These are phyloP conservation scores for Nigrospora osmanthi DNA, from an alignment of 2,329 filamentous ascomycete genomes.

Conservation along the genomic window DNA sequence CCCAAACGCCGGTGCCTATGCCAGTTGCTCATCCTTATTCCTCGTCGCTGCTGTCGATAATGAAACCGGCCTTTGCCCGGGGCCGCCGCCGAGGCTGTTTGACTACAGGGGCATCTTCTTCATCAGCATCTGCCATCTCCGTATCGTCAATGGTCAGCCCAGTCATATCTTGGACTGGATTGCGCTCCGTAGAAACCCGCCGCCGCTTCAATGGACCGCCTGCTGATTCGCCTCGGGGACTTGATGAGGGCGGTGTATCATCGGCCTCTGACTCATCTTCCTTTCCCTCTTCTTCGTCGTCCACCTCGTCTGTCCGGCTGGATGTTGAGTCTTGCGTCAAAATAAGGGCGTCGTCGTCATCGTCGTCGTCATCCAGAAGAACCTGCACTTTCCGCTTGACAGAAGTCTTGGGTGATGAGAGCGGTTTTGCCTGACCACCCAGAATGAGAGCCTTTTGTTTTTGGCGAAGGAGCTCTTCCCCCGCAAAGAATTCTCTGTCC, in stretches of 20 bases:
- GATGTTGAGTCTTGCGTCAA: slow-evolving; percentile 11
- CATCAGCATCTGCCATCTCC: slow-evolving; percentile 23
- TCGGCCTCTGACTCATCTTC: slow-evolving; percentile 16
- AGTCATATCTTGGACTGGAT: slow-evolving; percentile 2
- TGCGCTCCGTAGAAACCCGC: slow-evolving; percentile 16
- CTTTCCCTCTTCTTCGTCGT: slow-evolving; percentile 25
- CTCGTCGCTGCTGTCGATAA: slow-evolving; percentile 54
- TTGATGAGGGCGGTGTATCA: slow-evolving; percentile 32
- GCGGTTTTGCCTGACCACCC: background rate
- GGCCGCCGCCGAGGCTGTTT: slow-evolving; percentile 29
- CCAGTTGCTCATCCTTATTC: slow-evolving; percentile 21
- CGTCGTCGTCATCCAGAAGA: slow-evolving; percentile 19
- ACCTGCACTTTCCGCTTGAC: slow-evolving; percentile 23
- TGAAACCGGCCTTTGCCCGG: slow-evolving; percentile 43
- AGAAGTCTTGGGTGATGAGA: background rate
- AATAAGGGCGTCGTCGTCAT: slow-evolving; percentile 9
- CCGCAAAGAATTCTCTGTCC: slow-evolving; percentile 64
- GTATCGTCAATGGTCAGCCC: slow-evolving; percentile 14
- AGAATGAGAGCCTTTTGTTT: slow-evolving; percentile 32
- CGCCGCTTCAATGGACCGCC: slow-evolving; percentile 16
- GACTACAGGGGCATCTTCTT: slow-evolving; percentile 23
- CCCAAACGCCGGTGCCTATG: background rate
- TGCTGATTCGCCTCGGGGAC: slow-evolving; percentile 18
- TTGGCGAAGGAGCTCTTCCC: slow-evolving; percentile 59
- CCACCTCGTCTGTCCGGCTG: slow-evolving; percentile 10